These are phyloP conservation scores for Trametes sanguinea DNA, from an alignment of 768 basidiomycete species.

Conservation along the genomic window DNA sequence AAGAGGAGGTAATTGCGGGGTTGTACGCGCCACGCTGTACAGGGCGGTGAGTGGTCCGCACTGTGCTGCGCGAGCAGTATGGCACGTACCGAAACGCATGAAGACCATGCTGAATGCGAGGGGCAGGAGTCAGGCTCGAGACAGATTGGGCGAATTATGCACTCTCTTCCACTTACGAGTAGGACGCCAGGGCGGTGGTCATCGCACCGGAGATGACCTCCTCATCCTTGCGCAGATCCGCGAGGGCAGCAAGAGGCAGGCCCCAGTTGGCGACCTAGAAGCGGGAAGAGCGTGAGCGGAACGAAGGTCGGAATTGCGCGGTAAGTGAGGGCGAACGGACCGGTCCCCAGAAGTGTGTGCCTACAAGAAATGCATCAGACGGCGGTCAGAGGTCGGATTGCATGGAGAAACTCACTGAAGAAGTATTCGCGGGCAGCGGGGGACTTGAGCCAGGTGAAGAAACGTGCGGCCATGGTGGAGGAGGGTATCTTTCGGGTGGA, in stretches of 20 bases:
- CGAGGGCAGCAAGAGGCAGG: slow-evolving; percentile 88
- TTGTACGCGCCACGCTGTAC: slow-evolving; percentile 87
- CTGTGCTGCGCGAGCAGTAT: neutral
- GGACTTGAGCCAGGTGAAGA: slow-evolving; percentile 87
- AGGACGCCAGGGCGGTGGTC: slow-evolving; percentile 86
- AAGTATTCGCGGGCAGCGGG: slow-evolving; percentile 93
- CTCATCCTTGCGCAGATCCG: slow-evolving; percentile 92
- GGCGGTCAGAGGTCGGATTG: neutral
- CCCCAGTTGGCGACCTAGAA: slow-evolving; percentile 96
- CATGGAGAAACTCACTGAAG: slow-evolving; percentile 66
- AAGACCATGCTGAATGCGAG: slow-evolving; percentile 61
- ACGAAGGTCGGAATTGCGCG: neutral
- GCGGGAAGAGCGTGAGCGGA: slow-evolving; percentile 10
- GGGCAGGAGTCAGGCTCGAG: neutral
- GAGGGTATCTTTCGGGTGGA: slow-evolving; percentile 9
- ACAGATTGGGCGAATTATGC: neutral
- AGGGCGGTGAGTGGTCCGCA: neutral
- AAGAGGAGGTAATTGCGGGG: slow-evolving; percentile 96
- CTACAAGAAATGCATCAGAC: slow-evolving; percentile 45
- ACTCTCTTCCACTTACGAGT: slow-evolving; percentile 91
- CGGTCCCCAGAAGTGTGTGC: slow-evolving; percentile 98
- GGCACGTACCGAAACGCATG: slow-evolving; percentile 82
- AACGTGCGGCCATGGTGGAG: slow-evolving; percentile 75
- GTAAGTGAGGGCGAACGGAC: slow-evolving; percentile 51
- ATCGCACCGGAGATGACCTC: slow-evolving; percentile 96